Conservation (phyloP, 257 asterid species). For the Datura wrightii region DNA sequence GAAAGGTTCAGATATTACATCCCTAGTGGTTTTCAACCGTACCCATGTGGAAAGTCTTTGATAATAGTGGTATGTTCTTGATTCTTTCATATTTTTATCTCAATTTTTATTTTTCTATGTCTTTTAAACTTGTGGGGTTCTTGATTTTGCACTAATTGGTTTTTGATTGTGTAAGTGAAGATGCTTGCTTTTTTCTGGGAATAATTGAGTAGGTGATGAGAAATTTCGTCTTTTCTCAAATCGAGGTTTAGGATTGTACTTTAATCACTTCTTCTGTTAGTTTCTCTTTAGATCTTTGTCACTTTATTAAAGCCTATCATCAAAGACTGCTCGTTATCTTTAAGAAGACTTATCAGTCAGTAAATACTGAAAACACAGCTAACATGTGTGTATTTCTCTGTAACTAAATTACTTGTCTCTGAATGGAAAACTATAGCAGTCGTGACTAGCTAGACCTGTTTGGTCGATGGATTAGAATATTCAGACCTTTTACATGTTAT, state of each 20-base stretch:
- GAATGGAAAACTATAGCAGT: background rate
- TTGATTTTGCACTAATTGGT: background rate
- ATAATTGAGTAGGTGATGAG: background rate
- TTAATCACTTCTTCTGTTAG: background rate
- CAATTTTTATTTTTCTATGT: background rate
- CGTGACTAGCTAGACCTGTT: background rate
- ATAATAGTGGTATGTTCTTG: constrained; percentile 68
- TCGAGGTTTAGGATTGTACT: background rate
- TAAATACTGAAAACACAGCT: background rate
- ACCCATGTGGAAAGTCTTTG: constrained; percentile 73
- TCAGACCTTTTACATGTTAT: background rate
- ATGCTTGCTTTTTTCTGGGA: background rate
- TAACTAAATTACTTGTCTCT: background rate
- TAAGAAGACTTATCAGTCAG: background rate
- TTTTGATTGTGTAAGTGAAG: background rate
- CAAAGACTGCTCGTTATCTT: background rate
- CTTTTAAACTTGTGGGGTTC: background rate
- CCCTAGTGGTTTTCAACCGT: constrained; percentile 38
- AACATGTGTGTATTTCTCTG: no score
- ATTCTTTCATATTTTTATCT: constrained; percentile 33
- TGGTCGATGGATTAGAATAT: background rate
- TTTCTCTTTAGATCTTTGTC: background rate
- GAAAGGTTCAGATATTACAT: constrained; percentile 41
- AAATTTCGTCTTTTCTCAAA: background rate
- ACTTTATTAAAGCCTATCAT: background rate